Evolutionary conservation across 495 filamentous ascomycete genomes (phyloP).

Genomic region (Aspergillus nanangensis): DNA sequence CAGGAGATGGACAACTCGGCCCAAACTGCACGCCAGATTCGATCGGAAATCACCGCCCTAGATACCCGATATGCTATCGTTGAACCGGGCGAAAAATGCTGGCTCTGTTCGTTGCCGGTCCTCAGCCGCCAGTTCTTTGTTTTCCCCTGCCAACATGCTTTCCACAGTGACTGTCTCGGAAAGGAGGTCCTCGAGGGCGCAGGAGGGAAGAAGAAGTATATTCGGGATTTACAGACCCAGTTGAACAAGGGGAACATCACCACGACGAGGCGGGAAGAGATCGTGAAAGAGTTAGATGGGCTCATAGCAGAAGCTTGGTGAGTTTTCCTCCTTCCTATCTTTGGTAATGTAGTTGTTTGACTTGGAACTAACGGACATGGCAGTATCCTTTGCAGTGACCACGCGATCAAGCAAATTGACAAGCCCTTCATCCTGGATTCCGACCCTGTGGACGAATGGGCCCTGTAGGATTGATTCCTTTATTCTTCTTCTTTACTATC

Average conservation of each 20-base stretch:
- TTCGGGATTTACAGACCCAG: slow-evolving; percentile 77
- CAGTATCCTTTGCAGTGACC: slow-evolving; percentile 82
- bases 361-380: slow-evolving; percentile 11
- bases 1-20: slow-evolving; percentile 94
- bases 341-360: not conserved
- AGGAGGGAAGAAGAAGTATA: slow-evolving; percentile 70
- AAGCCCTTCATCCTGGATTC: slow-evolving; percentile 75
- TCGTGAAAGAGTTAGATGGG: slow-evolving; percentile 83
- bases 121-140: slow-evolving; percentile 93
- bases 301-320: slow-evolving; percentile 79
- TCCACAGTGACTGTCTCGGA: slow-evolving; percentile 90
- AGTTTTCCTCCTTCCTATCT: slow-evolving; percentile 23
- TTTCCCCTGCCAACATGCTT: slow-evolving; percentile 96
- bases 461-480: slow-evolving; percentile 45
- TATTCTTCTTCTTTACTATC: not conserved
- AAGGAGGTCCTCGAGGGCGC: slow-evolving; percentile 72
- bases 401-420: slow-evolving; percentile 87
- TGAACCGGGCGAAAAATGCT: slow-evolving; percentile 92
- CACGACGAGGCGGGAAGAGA: slow-evolving; percentile 67
- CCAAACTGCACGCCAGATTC: slow-evolving; percentile 82
- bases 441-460: slow-evolving; percentile 80
- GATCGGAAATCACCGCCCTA: slow-evolving; percentile 74
- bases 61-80: slow-evolving; percentile 93
- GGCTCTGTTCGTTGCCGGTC: slow-evolving; percentile 78
- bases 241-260: slow-evolving; percentile 66